Evolutionary conservation across 2,329 filamentous ascomycete species (phyloP), one percentile per base, ranked within the genome.

Genomic region (Lasiodiplodia sp.): DNA sequence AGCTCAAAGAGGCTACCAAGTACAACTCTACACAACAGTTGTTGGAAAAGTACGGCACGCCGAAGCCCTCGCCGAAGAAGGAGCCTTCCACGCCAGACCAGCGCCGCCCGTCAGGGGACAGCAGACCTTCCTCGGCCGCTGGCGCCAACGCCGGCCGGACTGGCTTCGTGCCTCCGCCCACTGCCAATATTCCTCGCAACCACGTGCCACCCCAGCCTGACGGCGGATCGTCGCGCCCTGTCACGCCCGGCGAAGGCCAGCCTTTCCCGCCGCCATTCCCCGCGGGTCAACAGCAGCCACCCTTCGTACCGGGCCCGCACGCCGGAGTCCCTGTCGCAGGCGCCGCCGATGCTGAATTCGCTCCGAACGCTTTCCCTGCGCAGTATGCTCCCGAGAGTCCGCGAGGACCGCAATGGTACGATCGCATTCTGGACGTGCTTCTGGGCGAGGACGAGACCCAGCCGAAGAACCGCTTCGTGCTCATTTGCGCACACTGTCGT

Each of bases 11-110:
- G 69, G 94, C 94, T 31, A 99, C 96, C 40, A 97, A 92, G 79
- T 99, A 97, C 82, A 93, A 98, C 80, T 96, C 94, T 38, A 99
- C 96, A 1, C 89, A 96, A 75, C 90, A 97, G 77, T 82, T 99
- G 69, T 87, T 99, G 12, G 93, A 98, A 75, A 99, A 98, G 75
- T 99, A 99, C 78, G 94, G 94, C 11, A 83, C 85, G 23, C 88
- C 90, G 25, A 49, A 37, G 58, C 72, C 80, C 70, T 81, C 75
- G 70, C 74, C 71, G 62, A 78, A 70, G 82, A 85, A 74, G 82
- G 83, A 75, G 72, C 81, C 69, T 6, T 57, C 72, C 6, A 3
- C 72, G 70, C 23, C 67, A 74, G 70, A 14, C 73, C 77, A 75
- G 78, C 72, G 56, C 72, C 73, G 14, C 73, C 73, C 77, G 65